Evolutionary conservation across 2,329 filamentous ascomycete species (phyloP).

Genomic region (Paraphaeosphaeria minitans): DNA sequence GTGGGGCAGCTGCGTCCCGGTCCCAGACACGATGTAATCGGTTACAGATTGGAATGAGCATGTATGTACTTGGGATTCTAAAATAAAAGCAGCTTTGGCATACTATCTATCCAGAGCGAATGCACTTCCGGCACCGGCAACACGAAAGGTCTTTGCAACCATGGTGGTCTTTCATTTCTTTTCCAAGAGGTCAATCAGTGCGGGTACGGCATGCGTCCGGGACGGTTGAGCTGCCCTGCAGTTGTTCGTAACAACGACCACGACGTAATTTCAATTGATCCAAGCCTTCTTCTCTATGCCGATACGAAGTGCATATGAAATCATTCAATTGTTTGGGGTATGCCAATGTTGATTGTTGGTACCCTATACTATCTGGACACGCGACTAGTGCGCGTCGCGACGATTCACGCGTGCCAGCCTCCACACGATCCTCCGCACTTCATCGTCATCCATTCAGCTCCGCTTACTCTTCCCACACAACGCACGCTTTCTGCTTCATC

Average conservation of each 20-base stretch:
- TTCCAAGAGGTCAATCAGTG: background rate
- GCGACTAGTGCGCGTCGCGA: slow-evolving; percentile 9
- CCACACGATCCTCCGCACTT: slow-evolving; percentile 1
- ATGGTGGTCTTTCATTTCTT: background rate
- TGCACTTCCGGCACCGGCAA: no score
- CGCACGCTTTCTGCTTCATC: background rate
- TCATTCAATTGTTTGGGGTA: background rate
- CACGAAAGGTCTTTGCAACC: no score
- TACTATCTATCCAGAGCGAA: no score
- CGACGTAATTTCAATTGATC: background rate
- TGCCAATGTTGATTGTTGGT: background rate
- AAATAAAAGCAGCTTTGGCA: no score
- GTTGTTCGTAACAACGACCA: background rate
- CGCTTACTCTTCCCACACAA: background rate
- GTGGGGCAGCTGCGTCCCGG: slow-evolving; percentile 20
- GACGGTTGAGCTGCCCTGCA: background rate
- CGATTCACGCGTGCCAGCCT: slow-evolving; percentile 7
- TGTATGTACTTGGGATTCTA: background rate
- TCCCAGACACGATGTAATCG: background rate
- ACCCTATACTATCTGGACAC: background rate
- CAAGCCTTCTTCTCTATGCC: background rate
- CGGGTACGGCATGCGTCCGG: background rate
- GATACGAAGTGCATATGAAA: background rate
- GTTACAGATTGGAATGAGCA: background rate
- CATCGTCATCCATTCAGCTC: slow-evolving; percentile 5